These are phyloP conservation scores for Umbelopsis vinacea DNA, from an alignment of 192 early-diverging fungal species.

Conservation along the genomic window DNA sequence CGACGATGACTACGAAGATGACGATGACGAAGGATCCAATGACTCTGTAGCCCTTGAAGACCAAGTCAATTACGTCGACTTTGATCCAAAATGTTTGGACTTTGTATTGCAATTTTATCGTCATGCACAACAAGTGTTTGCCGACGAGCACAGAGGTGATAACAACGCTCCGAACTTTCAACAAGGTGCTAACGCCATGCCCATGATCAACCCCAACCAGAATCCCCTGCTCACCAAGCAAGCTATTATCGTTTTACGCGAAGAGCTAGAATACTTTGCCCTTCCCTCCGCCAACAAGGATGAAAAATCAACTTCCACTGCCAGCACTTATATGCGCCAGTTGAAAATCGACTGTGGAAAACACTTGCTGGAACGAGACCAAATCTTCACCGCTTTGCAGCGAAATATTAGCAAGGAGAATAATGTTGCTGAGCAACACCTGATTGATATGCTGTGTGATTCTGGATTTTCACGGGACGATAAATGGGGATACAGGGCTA, in stretches of 20 bases:
- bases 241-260: constrained; percentile 75
- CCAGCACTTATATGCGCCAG: constrained; percentile 37
- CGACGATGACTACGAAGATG: constrained; percentile 27
- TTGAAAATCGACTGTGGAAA: constrained; percentile 68
- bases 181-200: constrained; percentile 30
- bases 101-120: constrained; percentile 56
- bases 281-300: constrained; percentile 19
- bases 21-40: constrained; percentile 46
- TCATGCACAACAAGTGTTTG: constrained; percentile 46
- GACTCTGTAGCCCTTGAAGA: constrained; percentile 47
- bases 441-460: constrained; percentile 82
- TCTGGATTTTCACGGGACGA: constrained; percentile 75
- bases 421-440: constrained; percentile 72
- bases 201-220: constrained; percentile 39
- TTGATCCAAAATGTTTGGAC: constrained; percentile 57
- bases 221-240: constrained; percentile 58
- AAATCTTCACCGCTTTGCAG: constrained; percentile 77
- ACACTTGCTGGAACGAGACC: constrained; percentile 65
- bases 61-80: constrained; percentile 60
- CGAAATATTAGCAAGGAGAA: constrained; percentile 73
- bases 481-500: constrained; percentile 74
- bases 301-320: neutral
- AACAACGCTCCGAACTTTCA: neutral
- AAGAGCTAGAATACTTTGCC: constrained; percentile 81
- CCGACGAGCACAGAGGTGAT: constrained; percentile 21